phyloP scores from a whole-genome alignment of 345 rosid species.

The Brassica carinata region DNA sequence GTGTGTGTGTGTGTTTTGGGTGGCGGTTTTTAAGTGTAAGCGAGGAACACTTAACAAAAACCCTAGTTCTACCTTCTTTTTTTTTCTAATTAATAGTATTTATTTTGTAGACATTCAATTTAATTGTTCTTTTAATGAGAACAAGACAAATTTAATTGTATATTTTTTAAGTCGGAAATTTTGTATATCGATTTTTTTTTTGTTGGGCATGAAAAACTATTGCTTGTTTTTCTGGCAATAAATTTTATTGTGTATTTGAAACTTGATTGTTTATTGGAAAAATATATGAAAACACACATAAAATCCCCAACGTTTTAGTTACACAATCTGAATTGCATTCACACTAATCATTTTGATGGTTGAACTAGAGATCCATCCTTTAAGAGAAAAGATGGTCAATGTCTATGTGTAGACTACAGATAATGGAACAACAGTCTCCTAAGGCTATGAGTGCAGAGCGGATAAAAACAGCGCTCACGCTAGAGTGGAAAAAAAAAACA shows the following conservation, averaged over 20 bases:
- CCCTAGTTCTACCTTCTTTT: constrained; percentile 32
- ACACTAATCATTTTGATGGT: too few species aligned
- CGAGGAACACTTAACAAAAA: constrained; percentile 20
- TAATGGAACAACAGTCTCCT: too few species aligned
- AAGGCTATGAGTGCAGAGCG: too few species aligned
- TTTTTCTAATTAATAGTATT: neutral
- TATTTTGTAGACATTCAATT: neutral
- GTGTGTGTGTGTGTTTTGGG: constrained; percentile 22
- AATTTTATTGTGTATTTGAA: neutral
- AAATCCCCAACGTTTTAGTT: too few species aligned
- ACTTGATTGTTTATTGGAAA: neutral
- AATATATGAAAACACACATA: too few species aligned
- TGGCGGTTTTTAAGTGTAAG: constrained; percentile 31
- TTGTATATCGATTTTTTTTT: neutral
- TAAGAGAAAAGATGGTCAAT: too few species aligned
- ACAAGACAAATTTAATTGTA: neutral
- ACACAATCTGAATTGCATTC: too few species aligned
- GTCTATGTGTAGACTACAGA: too few species aligned
- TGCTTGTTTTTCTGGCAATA: neutral
- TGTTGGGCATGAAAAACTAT: neutral
- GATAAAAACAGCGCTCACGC: too few species aligned
- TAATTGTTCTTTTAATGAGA: neutral
- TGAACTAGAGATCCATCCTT: too few species aligned
- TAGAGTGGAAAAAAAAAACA: too few species aligned
- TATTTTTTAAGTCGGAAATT: neutral